These are phyloP conservation scores for Picochlorum sp. DNA, from an alignment of 139 green algal genomes.

Conservation along the genomic window DNA sequence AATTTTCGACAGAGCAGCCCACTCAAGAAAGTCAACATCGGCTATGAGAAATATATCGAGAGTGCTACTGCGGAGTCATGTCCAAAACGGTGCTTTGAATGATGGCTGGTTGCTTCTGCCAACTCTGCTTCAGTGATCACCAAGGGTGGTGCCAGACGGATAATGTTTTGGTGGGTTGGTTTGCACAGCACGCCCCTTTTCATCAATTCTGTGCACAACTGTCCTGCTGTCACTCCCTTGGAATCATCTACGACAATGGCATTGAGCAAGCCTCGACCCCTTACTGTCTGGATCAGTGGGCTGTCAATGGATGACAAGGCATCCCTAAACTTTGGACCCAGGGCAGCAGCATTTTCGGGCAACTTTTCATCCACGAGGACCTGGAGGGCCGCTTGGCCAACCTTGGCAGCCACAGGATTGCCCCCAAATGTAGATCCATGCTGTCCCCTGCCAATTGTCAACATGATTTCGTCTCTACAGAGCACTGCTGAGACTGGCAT, in stretches of 20 bases:
- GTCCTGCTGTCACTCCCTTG: slow-evolving; percentile 56
- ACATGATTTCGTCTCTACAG: slow-evolving; percentile 76
- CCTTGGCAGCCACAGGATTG: slow-evolving; percentile 82
- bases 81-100: slow-evolving; percentile 32
- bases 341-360: slow-evolving; percentile 60
- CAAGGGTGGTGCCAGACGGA: slow-evolving; percentile 79
- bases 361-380: slow-evolving; percentile 90
- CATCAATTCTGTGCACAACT: slow-evolving; percentile 83
- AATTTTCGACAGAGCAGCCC: too few species aligned
- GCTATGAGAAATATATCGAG: too few species aligned
- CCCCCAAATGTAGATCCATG: slow-evolving; percentile 89
- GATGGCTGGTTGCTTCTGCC: slow-evolving; percentile 56
- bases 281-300: slow-evolving; percentile 40
- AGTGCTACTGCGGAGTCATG: neutral
- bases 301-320: slow-evolving; percentile 39
- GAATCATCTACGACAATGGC: slow-evolving; percentile 76
- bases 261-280: slow-evolving; percentile 80
- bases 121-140: slow-evolving; percentile 70
- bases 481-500: slow-evolving; percentile 92
- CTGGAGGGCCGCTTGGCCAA: slow-evolving; percentile 80
- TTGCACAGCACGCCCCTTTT: slow-evolving; percentile 85
- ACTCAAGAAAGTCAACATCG: too few species aligned
- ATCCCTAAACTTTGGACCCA: slow-evolving; percentile 61
- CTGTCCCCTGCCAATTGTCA: slow-evolving; percentile 74
- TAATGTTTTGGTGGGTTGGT: slow-evolving; percentile 92